These are phyloP conservation scores for Candida sanyaensis DNA, from an alignment of 1,139 yeast genomes.

Conservation along the genomic window DNA sequence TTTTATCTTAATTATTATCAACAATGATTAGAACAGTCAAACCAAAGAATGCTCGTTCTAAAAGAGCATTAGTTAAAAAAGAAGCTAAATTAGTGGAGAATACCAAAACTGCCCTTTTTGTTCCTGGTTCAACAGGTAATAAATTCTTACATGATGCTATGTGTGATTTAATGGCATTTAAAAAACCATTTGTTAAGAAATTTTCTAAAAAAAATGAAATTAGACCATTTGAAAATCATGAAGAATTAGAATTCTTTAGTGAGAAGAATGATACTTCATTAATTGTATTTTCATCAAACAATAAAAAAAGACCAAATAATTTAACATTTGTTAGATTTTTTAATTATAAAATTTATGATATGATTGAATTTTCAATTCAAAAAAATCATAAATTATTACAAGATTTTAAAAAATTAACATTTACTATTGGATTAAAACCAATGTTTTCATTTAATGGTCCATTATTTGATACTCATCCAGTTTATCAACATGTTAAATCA, in stretches of 20 bases:
- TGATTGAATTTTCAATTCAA: constrained; percentile 84
- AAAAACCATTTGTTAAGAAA: constrained; percentile 88
- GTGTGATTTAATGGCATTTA: constrained; percentile 86
- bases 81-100: constrained; percentile 91
- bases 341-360: constrained; percentile 86
- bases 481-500: constrained; percentile 82
- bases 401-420: constrained; percentile 81
- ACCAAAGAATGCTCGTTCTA: constrained; percentile 94
- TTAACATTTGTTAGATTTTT: constrained; percentile 87
- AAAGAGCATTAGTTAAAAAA: constrained; percentile 87
- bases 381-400: constrained; percentile 68
- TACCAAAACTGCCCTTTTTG: constrained; percentile 84
- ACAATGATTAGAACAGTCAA: constrained; percentile 65
- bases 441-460: constrained; percentile 94
- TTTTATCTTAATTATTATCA: constrained; percentile 1
- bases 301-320: constrained; percentile 92
- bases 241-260: constrained; percentile 83
- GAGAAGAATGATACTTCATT: constrained; percentile 93
- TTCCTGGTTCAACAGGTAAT: constrained; percentile 85
- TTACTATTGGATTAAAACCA: constrained; percentile 89
- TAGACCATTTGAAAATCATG: constrained; percentile 91
- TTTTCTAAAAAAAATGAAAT: constrained; percentile 87
- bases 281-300: constrained; percentile 77
- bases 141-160: constrained; percentile 84
- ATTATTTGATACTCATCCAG: constrained; percentile 86